Base-by-base conservation (phyloP, 2,329 filamentous ascomycete species). In the Aureobasidium sp. region DNA sequence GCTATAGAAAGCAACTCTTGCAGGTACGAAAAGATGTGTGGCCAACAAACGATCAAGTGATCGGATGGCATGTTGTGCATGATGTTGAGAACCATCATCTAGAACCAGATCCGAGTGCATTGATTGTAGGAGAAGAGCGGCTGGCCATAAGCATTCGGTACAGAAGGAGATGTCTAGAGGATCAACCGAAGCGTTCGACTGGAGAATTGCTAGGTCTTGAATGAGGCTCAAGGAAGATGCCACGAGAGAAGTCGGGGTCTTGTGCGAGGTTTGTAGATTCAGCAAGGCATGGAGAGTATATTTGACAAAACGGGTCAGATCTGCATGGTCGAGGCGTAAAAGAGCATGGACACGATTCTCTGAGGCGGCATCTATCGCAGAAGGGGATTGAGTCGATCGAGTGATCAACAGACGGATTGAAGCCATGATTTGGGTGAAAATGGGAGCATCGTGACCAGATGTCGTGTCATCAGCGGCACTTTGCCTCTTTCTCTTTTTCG, bases 11-110 rank as follows among this genome's bases (percentile, higher is more conserved):
- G 71, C 68, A 26, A 69, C 64, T 64, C 76, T 70, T 36, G 74
- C 70, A 15, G 76, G 76, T 6, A 74, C 53, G 47, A 80, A 73
- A 9, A 78, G 47, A 62, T 81, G 78, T 63, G 71, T 75, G 6
- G 74, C 75, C 29, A 80, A 52, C 5, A 77, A 64, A 59, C 67
- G 70, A 51, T 77, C 74, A 20, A 78, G 61, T 7, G 56, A 44
- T 24, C 51, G 46, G 5, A 47, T 36, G 8, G 62, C 27, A 13
- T 47, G 44, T 20, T 51, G 34, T 20, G 27, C 10, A 39, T 47
- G 51, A 15, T 50, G 13, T 13, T 34, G 8, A n/a, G 47, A 41
- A 37, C 20, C 17, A 13, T 5, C 41, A 10, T 24, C 20, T 6
- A 10, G 17, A 4, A 2, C 20, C 15, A 20, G 24, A 8, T 37